phyloP scores from a whole-genome alignment of 1,284 basidiomycete species.

The Trichosporon sp. region DNA sequence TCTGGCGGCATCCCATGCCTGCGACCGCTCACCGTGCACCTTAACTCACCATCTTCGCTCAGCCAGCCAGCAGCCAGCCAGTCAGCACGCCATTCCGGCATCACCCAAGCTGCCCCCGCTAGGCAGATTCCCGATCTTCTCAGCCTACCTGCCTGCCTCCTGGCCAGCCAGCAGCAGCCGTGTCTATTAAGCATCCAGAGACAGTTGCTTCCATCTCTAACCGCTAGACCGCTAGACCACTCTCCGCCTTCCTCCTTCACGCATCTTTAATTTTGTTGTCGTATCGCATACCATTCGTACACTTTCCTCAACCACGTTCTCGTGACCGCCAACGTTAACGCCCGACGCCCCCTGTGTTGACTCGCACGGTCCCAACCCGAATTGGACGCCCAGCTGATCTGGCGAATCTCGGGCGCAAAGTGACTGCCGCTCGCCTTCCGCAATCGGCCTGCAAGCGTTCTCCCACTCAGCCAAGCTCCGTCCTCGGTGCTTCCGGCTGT shows the following conservation, averaged over 20 bases:
- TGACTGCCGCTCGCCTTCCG: not conserved
- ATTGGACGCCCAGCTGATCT: not conserved
- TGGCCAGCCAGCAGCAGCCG: too few relatives aligned
- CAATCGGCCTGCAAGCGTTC: not conserved
- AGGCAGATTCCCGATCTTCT: not conserved
- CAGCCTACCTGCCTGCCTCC: not conserved
- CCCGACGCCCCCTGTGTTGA: not conserved
- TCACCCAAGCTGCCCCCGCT: not conserved
- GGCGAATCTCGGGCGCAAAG: not conserved
- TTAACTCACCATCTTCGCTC: too few relatives aligned
- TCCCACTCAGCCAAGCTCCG: not conserved
- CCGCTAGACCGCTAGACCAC: too few relatives aligned
- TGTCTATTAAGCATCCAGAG: too few relatives aligned
- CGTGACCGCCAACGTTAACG: not conserved
- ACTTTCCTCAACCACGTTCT: not conserved
- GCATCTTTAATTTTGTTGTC: too few relatives aligned
- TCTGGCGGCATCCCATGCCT: too few relatives aligned
- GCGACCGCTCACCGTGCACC: not conserved
- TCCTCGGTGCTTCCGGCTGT: not conserved
- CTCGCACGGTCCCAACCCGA: not conserved
- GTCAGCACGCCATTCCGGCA: not conserved
- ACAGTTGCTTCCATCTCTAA: too few relatives aligned
- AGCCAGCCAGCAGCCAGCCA: not conserved
- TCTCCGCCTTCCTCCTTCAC: too few relatives aligned
- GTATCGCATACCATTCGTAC: too few relatives aligned